These are phyloP conservation scores for Aspergillus nomiae DNA, from an alignment of 2,329 filamentous ascomycete species.

Conservation along the genomic window DNA sequence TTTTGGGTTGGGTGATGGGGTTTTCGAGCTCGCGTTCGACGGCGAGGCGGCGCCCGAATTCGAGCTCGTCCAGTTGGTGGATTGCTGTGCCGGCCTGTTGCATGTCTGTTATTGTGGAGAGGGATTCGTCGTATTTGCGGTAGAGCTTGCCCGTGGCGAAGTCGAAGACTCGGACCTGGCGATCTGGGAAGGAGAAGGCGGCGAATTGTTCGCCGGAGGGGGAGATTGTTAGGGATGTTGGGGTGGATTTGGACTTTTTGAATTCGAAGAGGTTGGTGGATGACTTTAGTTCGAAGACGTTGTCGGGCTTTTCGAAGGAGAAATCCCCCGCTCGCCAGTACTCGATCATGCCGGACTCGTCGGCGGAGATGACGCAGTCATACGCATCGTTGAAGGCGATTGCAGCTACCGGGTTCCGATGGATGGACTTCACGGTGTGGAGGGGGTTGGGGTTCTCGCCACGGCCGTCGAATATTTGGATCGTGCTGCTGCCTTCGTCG, in stretches of 20 bases:
- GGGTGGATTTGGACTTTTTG: slow-evolving; percentile 88
- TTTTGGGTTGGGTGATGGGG: slow-evolving; percentile 65
- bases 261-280: slow-evolving; percentile 95
- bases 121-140: slow-evolving; percentile 91
- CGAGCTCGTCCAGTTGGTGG: slow-evolving; percentile 81
- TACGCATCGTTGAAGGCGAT: slow-evolving; percentile 88
- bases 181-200: slow-evolving; percentile 87
- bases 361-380: slow-evolving; percentile 87
- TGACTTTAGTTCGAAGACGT: slow-evolving; percentile 90
- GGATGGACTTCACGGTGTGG: slow-evolving; percentile 76
- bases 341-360: slow-evolving; percentile 90
- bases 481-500: slow-evolving; percentile 69
- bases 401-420: slow-evolving; percentile 76
- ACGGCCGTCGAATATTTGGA: slow-evolving; percentile 85
- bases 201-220: slow-evolving; percentile 84
- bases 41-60: slow-evolving; percentile 86
- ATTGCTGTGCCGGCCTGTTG: slow-evolving; percentile 87
- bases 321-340: slow-evolving; percentile 81
- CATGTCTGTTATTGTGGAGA: slow-evolving; percentile 88
- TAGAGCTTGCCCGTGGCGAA: slow-evolving; percentile 86
- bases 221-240: slow-evolving; percentile 80
- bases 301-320: slow-evolving; percentile 85
- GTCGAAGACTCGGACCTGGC: slow-evolving; percentile 91
- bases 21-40: slow-evolving; percentile 84
- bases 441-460: slow-evolving; percentile 77